Conservation (phyloP, 345 rosid species). For the Populus nigra region DNA sequence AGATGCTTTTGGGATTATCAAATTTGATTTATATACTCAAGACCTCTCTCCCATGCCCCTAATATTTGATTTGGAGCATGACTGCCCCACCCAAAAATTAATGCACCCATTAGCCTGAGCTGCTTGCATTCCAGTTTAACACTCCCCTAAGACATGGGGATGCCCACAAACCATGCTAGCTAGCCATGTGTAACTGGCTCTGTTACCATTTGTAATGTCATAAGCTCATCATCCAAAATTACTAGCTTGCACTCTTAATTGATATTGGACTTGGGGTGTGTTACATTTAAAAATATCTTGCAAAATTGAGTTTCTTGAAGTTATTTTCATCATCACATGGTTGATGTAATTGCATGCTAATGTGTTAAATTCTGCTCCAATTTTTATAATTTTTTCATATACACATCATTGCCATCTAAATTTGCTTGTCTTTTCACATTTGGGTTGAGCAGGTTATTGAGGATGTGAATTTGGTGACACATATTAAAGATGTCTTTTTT, state of each 20-base stretch:
- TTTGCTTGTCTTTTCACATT: slow-evolving; percentile 7
- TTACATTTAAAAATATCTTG: neutral
- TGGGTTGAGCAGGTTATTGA: slow-evolving; percentile 59
- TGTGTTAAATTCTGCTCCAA: neutral
- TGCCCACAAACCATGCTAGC: neutral
- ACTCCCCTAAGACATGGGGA: neutral
- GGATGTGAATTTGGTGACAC: slow-evolving; percentile 62
- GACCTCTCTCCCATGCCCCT: neutral
- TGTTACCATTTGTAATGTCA: neutral
- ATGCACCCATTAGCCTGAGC: neutral
- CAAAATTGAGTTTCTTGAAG: neutral
- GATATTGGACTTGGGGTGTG: neutral
- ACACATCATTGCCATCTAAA: neutral
- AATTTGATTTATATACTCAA: neutral
- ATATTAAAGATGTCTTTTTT: slow-evolving; percentile 58
- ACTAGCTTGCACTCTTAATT: neutral
- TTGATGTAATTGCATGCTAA: neutral
- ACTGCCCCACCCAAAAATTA: neutral
- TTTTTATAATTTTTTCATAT: slow-evolving; percentile 1
- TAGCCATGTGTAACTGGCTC: neutral
- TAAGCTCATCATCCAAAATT: neutral
- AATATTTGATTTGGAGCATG: neutral
- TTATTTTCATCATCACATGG: neutral
- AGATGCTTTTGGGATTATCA: neutral
- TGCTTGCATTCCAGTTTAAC: neutral